Conservation (phyloP, 352 stramenopile species). For the Phytophthora melonis region DNA sequence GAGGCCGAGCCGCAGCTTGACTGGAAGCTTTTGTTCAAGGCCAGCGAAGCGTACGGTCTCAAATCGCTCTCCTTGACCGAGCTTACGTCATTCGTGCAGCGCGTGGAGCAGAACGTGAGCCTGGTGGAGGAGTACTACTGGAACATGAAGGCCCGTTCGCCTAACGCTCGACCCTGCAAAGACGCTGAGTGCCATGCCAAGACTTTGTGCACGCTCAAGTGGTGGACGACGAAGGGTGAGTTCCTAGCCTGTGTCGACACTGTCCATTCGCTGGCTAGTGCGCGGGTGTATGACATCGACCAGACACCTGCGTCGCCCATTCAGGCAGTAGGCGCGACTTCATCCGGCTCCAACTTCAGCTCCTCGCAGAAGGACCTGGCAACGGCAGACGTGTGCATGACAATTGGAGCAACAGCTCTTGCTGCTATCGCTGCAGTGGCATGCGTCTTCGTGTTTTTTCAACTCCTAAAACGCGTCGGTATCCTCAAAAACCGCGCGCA, state of each 20-base stretch:
- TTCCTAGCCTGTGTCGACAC: conserved; percentile 72
- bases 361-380: conserved; percentile 12
- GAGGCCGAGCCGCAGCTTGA: conserved; percentile 55
- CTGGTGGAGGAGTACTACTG: conserved; percentile 82
- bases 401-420: conserved; percentile 60
- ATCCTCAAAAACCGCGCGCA: conserved; percentile 50
- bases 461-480: conserved; percentile 45
- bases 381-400: conserved; percentile 46
- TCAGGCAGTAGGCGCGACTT: conserved; percentile 13
- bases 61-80: conserved; percentile 52
- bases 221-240: conserved; percentile 82
- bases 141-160: conserved; percentile 87
- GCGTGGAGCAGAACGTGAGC: conserved; percentile 54
- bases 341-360: conserved; percentile 12
- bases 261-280: conserved; percentile 18
- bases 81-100: conserved; percentile 57
- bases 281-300: not conserved
- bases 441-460: conserved; percentile 46
- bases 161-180: conserved; percentile 54
- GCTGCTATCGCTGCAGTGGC: conserved; percentile 45
- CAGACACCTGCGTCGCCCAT: conserved; percentile 8
- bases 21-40: conserved; percentile 71
- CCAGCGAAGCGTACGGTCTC: conserved; percentile 69
- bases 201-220: conserved; percentile 83
- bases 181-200: conserved; percentile 60